Conservation (phyloP, 2,329 filamentous ascomycete genomes). For the Ustilaginoidea virens region DNA sequence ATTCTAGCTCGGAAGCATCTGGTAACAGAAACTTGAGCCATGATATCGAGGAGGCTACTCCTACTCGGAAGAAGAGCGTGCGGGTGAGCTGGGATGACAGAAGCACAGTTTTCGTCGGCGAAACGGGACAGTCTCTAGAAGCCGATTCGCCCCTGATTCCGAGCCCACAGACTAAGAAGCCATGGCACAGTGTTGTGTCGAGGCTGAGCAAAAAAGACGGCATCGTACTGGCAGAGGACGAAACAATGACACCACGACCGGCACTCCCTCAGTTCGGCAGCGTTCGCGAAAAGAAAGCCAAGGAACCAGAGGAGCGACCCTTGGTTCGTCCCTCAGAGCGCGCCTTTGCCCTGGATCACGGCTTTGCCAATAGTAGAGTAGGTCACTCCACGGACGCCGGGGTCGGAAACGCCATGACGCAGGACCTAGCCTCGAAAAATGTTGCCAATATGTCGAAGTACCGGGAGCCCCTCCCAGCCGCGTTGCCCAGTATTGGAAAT, state of each 20-base stretch:
- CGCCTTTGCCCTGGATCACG: conserved; percentile 9
- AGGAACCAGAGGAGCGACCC: conserved; percentile 37
- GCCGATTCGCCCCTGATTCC: conserved; percentile 23
- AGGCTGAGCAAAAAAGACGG: conserved; percentile 34
- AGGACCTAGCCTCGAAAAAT: conserved; percentile 37
- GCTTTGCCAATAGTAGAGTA: conserved; percentile 8
- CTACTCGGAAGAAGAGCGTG: conserved; percentile 44
- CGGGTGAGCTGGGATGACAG: conserved; percentile 70
- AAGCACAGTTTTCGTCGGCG: conserved; percentile 36
- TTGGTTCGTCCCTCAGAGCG: conserved; percentile 38
- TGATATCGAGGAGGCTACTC: conserved; percentile 19
- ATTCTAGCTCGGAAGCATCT: conserved; percentile 30
- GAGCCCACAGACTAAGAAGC: conserved; percentile 23
- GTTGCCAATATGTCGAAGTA: conserved; percentile 40
- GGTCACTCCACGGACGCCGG: conserved; percentile 44
- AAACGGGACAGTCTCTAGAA: conserved; percentile 23
- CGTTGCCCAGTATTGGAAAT: conserved; percentile 55
- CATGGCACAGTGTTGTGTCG: conserved; percentile 36
- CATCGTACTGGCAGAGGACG: conserved; percentile 39
- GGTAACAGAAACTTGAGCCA: conserved; percentile 10
- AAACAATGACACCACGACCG: conserved; percentile 59
- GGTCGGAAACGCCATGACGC: conserved; percentile 37
- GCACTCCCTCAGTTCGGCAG: conserved; percentile 63
- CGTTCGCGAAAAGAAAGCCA: conserved; percentile 45
- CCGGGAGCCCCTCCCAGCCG: conserved; percentile 51